These are phyloP conservation scores for Boletus huronensis DNA, from an alignment of 768 basidiomycete species.

Conservation along the genomic window DNA sequence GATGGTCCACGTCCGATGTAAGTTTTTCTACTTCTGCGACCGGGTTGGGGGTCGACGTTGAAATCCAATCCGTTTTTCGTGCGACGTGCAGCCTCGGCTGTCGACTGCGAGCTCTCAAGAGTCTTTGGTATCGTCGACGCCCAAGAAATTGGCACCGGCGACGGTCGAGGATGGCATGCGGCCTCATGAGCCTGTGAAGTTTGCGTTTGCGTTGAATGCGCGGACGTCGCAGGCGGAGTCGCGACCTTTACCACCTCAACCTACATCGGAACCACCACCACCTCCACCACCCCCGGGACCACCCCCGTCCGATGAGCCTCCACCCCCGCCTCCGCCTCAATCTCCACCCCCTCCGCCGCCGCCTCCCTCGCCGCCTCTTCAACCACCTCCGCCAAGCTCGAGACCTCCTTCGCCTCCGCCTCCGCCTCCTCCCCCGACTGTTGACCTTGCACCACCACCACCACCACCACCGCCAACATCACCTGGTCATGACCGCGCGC, in stretches of 20 bases:
- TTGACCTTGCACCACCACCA: slow-evolving; percentile 17
- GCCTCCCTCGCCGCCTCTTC: slow-evolving; percentile 27
- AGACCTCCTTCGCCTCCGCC: slow-evolving; percentile 22
- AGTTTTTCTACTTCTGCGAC: slow-evolving; percentile 14
- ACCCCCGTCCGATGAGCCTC: slow-evolving; percentile 26
- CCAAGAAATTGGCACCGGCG: slow-evolving; percentile 16
- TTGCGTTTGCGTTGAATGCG: slow-evolving; percentile 31
- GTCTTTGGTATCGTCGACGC: slow-evolving; percentile 3
- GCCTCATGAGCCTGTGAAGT: slow-evolving; percentile 32
- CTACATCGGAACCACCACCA: slow-evolving; percentile 38
- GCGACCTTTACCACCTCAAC: slow-evolving; percentile 33
- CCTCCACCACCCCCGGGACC: slow-evolving; percentile 33
- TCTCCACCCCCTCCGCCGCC: slow-evolving; percentile 27
- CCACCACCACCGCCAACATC: slow-evolving; percentile 10
- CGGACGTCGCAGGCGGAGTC: slow-evolving; percentile 24
- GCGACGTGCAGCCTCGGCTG: slow-evolving; percentile 12
- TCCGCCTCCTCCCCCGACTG: slow-evolving; percentile 17
- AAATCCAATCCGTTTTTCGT: slow-evolving; percentile 7
- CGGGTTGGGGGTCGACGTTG: background rate
- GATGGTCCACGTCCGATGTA: slow-evolving; percentile 36
- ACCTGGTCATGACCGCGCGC: slow-evolving; percentile 14
- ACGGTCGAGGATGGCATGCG: slow-evolving; percentile 32
- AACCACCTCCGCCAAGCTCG: slow-evolving; percentile 25
- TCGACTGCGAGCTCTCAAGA: slow-evolving; percentile 16
- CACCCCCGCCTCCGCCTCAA: slow-evolving; percentile 26